Percentiles rank a stretch among this genome's conserved stretches.
phyloP scores from a whole-genome alignment of 345 rosid genomes.

The Eucalyptus cloeziana region DNA sequence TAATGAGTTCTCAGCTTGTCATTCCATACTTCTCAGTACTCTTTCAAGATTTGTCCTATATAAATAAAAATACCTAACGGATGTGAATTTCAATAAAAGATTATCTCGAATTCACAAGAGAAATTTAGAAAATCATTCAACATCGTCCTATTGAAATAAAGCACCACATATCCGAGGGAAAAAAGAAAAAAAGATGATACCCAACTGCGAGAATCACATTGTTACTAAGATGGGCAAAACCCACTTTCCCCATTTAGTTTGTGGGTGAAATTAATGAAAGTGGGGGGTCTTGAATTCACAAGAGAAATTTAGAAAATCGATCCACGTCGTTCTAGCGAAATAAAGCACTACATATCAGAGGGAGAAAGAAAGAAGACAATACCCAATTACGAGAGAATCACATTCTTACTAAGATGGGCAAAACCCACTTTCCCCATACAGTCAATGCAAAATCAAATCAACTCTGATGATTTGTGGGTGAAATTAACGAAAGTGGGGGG shows the following conservation, averaged over 20 bases:
- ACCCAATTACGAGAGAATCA: background rate
- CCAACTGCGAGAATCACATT: background rate
- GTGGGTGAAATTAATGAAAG: background rate
- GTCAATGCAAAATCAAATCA: background rate
- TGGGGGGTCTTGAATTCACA: background rate
- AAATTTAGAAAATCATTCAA: fast-evolving
- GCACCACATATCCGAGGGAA: background rate
- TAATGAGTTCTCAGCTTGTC: fast-evolving
- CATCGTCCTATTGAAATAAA: fast-evolving
- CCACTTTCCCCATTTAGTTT: background rate
- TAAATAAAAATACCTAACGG: background rate
- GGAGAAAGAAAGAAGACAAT: background rate
- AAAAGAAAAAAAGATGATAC: background rate
- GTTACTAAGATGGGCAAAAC: background rate
- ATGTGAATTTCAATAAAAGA: background rate
- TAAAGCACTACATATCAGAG: background rate
- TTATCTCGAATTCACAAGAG: fast-evolving
- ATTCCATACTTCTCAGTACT: background rate
- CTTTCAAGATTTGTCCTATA: background rate
- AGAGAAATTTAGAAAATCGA: background rate
- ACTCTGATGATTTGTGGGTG: background rate
- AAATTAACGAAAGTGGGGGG: background rate
- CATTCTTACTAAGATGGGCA: background rate
- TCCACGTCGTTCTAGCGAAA: fast-evolving
- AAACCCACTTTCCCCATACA: background rate